Conservation (phyloP, 2,329 filamentous ascomycete species). For the Fusarium stilboides region DNA sequence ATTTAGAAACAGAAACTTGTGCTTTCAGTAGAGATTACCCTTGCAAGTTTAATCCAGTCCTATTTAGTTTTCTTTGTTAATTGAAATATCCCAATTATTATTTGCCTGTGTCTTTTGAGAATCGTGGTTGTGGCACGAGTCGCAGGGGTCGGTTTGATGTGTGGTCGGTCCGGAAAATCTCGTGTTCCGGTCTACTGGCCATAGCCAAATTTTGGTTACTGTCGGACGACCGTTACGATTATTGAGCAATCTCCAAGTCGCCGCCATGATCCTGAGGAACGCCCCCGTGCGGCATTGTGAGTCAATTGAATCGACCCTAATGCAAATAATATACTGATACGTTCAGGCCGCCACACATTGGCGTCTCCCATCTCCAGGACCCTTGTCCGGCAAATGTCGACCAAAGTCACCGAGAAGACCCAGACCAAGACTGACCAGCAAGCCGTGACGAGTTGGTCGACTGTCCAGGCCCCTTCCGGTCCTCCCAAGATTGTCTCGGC, state of each 20-base stretch:
- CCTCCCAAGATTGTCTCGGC: slow-evolving; percentile 47
- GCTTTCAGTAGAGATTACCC: slow-evolving; percentile 51
- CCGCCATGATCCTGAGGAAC: slow-evolving; percentile 71
- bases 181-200: slow-evolving; percentile 23
- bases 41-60: slow-evolving; percentile 45
- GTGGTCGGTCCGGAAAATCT: slow-evolving; percentile 48
- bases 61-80: slow-evolving; percentile 28
- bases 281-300: slow-evolving; percentile 69
- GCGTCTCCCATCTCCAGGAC: slow-evolving; percentile 59
- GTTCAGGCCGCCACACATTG: slow-evolving; percentile 68
- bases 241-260: slow-evolving; percentile 43
- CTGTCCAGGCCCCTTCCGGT: slow-evolving; percentile 37
- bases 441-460: slow-evolving; percentile 40
- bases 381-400: slow-evolving; percentile 54
- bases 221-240: slow-evolving; percentile 41
- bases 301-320: slow-evolving; percentile 43
- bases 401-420: slow-evolving; percentile 39
- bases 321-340: slow-evolving; percentile 26
- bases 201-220: slow-evolving; percentile 52
- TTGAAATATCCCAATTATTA: slow-evolving; percentile 18
- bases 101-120: background rate
- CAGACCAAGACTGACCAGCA: slow-evolving; percentile 28
- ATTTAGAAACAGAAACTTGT: slow-evolving; percentile 49
- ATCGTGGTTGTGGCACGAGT: slow-evolving; percentile 1
- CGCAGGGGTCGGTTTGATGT: slow-evolving; percentile 5